Conservation (phyloP, 1,139 yeast species). For the Kodamaea arcana region DNA sequence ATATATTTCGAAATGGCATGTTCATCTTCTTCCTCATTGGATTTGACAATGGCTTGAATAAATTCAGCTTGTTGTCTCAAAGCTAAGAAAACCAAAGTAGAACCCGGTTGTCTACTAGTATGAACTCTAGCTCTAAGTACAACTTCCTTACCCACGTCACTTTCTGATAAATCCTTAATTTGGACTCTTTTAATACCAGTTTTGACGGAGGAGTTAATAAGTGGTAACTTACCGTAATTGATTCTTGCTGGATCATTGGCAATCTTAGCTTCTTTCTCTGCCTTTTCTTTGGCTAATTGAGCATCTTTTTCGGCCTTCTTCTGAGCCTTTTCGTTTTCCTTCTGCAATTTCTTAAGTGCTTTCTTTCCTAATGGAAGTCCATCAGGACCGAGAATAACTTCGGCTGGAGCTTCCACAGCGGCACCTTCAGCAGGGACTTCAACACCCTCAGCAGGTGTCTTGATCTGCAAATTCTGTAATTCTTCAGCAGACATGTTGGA, state of each 20-base stretch:
- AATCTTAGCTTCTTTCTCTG: constrained; percentile 76
- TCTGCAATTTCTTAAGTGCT: constrained; percentile 90
- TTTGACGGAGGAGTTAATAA: constrained; percentile 73
- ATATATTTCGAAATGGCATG: constrained; percentile 81
- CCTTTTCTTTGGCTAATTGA: constrained; percentile 80
- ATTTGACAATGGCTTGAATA: constrained; percentile 80
- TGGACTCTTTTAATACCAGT: constrained; percentile 57
- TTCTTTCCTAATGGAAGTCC: constrained; percentile 95
- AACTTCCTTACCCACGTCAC: constrained; percentile 74
- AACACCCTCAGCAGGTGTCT: constrained; percentile 20
- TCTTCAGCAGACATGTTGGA: constrained; percentile 35
- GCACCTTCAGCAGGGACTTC: constrained; percentile 9
- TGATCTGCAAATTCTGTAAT: constrained; percentile 29
- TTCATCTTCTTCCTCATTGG: constrained; percentile 51
- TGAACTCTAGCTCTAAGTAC: constrained; percentile 92
- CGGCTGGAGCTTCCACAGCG: constrained; percentile 15
- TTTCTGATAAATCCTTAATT: constrained; percentile 53
- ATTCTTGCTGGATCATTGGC: constrained; percentile 83
- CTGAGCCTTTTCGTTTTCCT: constrained; percentile 86
- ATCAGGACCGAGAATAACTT: constrained; percentile 62
- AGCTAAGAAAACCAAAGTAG: constrained; percentile 85
- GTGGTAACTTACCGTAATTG: constrained; percentile 84
- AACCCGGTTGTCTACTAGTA: constrained; percentile 91
- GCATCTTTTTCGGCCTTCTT: constrained; percentile 94
- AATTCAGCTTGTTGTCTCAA: constrained; percentile 84